Evolutionary conservation across 495 filamentous ascomycete species (phyloP), one percentile per base, ranked within the genome.

Genomic region (Penicillium pulvis): DNA sequence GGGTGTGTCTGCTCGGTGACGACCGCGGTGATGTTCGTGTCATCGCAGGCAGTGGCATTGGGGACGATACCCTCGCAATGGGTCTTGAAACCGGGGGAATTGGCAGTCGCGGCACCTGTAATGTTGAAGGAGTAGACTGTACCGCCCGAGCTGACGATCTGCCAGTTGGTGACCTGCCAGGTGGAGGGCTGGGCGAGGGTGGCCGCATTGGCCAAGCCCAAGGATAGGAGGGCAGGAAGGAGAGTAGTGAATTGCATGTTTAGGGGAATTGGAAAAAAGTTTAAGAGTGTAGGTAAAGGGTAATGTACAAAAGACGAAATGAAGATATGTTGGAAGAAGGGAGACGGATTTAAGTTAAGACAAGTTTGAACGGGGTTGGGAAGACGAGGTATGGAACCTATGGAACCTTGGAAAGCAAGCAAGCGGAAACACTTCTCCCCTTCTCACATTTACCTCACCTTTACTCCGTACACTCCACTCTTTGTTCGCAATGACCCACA

Each of bases 51-150:
- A 17, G 66, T 70, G 1, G 55, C 47, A 28, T 72, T 55, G 30
- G 33, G 46, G 11, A 64, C 61, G n/a, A 58, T 60, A n/a, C 75
- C 74, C 33, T 67, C 62, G 66, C 76, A 79, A 56, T 66, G 64
- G 30, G 75, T 75, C 51, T 68, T 68, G 68, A 79, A 79, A 24
- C 64, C 67, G n/a, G 77, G 77, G 2, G 71, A 72, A 51, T 73
- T 70, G 4, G 47, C 19, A 35, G 67, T 67, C 11, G 51, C 53
- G 11, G 63, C 24, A 36, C 68, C 71, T 50, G 39, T 35, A 53
- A 79, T 73, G 50, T 73, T 67, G 61, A 78, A 79, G 42, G 56
- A 51, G 57, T 73, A 78, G 56, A 58, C 45, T 51, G 72, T 76
- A 35, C 68, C 74, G 12, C 67, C 73, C 0, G 77, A 72, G 59